phyloP scores from a whole-genome alignment of 179 eudicot species.

The Gypsophila paniculata region DNA sequence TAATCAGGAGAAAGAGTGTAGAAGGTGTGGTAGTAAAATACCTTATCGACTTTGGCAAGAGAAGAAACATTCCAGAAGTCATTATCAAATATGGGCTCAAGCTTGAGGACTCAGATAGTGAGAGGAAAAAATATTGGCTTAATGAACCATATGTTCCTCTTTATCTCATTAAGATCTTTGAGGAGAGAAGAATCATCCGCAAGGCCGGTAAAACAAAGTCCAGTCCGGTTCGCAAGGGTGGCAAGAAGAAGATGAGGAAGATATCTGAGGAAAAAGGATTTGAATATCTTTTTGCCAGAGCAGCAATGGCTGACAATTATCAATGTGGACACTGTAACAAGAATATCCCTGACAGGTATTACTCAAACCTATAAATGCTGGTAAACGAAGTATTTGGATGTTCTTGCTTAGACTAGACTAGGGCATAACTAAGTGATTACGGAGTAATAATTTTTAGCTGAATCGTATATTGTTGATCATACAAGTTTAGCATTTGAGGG shows the following conservation, averaged over 20 bases:
- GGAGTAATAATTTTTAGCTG: background rate
- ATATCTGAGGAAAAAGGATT: constrained; percentile 50
- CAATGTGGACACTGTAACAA: constrained; percentile 87
- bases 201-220: constrained; percentile 46
- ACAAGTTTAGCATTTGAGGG: background rate
- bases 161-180: constrained; percentile 73
- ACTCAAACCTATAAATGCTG: background rate
- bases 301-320: constrained; percentile 53
- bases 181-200: constrained; percentile 75
- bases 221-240: constrained; percentile 34
- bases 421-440: background rate
- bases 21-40: constrained; percentile 62
- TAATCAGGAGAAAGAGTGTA: constrained; percentile 58
- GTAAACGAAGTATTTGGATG: background rate
- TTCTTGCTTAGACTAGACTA: background rate
- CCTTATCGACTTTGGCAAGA: constrained; percentile 96
- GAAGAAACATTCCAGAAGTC: constrained; percentile 82
- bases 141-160: constrained; percentile 80
- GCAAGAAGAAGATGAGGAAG: constrained; percentile 34
- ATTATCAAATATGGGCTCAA: constrained; percentile 61
- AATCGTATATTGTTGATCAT: background rate
- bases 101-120: constrained; percentile 66
- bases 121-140: constrained; percentile 87
- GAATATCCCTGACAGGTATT: constrained; percentile 73
- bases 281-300: constrained; percentile 69